Percentiles rank a stretch among this genome's conserved stretches.
These are phyloP conservation scores for Citrullus amarus DNA, from an alignment of 306 rosid genomes.

Conservation along the genomic window DNA sequence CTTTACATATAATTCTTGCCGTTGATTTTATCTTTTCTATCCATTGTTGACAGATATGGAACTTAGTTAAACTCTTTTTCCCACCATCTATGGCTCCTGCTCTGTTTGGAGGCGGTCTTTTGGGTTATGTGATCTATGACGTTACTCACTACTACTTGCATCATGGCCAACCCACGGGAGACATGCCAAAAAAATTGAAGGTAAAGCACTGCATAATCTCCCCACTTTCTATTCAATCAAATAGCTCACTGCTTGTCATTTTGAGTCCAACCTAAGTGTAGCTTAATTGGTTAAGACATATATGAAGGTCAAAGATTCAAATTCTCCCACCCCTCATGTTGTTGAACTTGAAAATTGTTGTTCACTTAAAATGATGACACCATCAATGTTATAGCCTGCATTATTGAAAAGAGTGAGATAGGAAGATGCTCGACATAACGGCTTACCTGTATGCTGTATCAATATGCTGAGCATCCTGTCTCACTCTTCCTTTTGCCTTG, in stretches of 20 bases:
- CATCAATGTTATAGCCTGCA: background rate
- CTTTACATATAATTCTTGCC: background rate
- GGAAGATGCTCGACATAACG: background rate
- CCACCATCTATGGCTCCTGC: slow-evolving; percentile 74
- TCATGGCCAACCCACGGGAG: slow-evolving; percentile 71
- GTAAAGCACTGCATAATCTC: slow-evolving; percentile 22
- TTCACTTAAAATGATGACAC: background rate
- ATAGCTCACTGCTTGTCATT: background rate
- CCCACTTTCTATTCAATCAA: background rate
- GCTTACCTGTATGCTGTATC: background rate
- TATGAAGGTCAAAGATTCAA: background rate
- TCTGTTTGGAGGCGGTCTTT: slow-evolving; percentile 72
- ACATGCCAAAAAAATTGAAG: slow-evolving; percentile 51
- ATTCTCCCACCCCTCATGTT: background rate
- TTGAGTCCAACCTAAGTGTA: background rate
- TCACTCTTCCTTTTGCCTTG: background rate
- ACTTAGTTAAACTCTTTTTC: slow-evolving; percentile 46
- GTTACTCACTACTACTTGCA: slow-evolving; percentile 88
- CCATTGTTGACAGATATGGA: slow-evolving; percentile 57
- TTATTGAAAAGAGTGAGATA: background rate
- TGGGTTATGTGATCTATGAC: slow-evolving; percentile 93
- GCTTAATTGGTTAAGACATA: background rate
- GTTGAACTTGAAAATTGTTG: background rate
- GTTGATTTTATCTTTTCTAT: slow-evolving; percentile 4
- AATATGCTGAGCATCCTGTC: background rate